Evolutionary conservation across 1,139 yeast species (phyloP).

Genomic region (Debaryomycetaceae sp.): DNA sequence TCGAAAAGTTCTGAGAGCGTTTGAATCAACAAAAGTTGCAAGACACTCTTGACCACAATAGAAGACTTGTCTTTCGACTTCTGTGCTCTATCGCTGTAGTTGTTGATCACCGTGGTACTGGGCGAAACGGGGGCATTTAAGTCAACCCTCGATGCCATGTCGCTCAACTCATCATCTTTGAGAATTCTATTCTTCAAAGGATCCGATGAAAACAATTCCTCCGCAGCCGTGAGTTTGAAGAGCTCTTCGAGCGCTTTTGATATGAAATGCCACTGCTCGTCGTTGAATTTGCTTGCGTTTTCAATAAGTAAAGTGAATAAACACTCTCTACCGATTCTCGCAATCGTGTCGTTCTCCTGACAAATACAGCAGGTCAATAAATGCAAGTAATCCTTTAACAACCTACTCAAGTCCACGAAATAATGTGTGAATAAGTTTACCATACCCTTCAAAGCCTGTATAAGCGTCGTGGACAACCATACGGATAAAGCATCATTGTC

Average conservation of each 20-base stretch:
- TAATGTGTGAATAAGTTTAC: constrained; percentile 78
- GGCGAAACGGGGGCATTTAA: constrained; percentile 11
- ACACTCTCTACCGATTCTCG: constrained; percentile 90
- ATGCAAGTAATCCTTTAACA: constrained; percentile 75
- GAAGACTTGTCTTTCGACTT: constrained; percentile 59
- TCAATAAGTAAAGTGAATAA: constrained; percentile 72
- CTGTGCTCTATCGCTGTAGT: constrained; percentile 22
- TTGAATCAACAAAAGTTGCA: constrained; percentile 87
- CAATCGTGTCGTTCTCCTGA: constrained; percentile 95
- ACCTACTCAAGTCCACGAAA: constrained; percentile 66
- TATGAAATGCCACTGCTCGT: constrained; percentile 72
- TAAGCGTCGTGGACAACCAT: constrained; percentile 94
- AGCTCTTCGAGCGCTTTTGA: constrained; percentile 60
- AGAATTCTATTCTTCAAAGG: constrained; percentile 38
- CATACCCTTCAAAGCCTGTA: constrained; percentile 91
- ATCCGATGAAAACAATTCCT: constrained; percentile 72
- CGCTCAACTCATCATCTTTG: constrained; percentile 15
- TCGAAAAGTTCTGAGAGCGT: constrained; percentile 76
- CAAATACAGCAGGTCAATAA: constrained; percentile 84
- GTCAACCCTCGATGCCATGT: constrained; percentile 13
- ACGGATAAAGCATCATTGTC: constrained; percentile 75
- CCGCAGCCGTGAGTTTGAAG: constrained; percentile 82
- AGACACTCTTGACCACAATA: constrained; percentile 87
- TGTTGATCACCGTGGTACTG: constrained; percentile 12
- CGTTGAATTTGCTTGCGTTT: constrained; percentile 63